phyloP scores from a whole-genome alignment of 192 early-diverging fungal genomes.

The Linderina pennispora region DNA sequence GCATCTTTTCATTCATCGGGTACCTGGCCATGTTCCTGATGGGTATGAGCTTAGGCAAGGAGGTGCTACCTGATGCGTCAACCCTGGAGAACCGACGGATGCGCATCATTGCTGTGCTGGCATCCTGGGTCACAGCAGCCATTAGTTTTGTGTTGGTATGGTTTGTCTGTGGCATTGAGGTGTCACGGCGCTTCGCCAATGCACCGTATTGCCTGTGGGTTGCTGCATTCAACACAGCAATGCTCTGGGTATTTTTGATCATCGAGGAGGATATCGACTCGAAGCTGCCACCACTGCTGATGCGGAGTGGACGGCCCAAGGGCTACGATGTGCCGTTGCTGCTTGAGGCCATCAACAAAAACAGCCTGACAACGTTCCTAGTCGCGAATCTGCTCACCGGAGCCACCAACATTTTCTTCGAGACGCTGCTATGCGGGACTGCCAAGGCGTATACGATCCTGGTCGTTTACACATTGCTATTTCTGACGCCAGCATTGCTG shows the following conservation, averaged over 20 bases:
- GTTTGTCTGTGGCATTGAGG: constrained; percentile 50
- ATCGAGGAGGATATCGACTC: constrained; percentile 54
- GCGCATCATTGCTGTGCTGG: constrained; percentile 45
- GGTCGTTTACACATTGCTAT: constrained; percentile 49
- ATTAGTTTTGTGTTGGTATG: constrained; percentile 46
- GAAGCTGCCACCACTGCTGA: constrained; percentile 37
- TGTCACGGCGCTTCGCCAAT: constrained; percentile 74
- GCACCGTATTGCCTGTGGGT: constrained; percentile 77
- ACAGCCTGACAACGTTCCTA: constrained; percentile 80
- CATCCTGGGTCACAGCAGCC: constrained; percentile 33
- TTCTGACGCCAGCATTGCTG: constrained; percentile 37
- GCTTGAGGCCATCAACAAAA: constrained; percentile 66
- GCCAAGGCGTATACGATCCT: constrained; percentile 44
- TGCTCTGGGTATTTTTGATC: constrained; percentile 55
- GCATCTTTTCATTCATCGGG: constrained; percentile 77
- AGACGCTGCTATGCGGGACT: constrained; percentile 63
- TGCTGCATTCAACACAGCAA: constrained; percentile 57
- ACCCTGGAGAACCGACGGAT: constrained; percentile 37
- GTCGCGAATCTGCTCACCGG: constrained; percentile 89
- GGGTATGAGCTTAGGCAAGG: constrained; percentile 65
- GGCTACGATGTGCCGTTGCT: constrained; percentile 52
- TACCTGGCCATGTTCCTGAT: constrained; percentile 80
- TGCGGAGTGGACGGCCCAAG: constrained; percentile 27
- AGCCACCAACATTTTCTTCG: constrained; percentile 66
- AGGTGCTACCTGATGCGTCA: constrained; percentile 48